Conservation (phyloP, 768 basidiomycete species). For the Cyclocybe cylindracea region DNA sequence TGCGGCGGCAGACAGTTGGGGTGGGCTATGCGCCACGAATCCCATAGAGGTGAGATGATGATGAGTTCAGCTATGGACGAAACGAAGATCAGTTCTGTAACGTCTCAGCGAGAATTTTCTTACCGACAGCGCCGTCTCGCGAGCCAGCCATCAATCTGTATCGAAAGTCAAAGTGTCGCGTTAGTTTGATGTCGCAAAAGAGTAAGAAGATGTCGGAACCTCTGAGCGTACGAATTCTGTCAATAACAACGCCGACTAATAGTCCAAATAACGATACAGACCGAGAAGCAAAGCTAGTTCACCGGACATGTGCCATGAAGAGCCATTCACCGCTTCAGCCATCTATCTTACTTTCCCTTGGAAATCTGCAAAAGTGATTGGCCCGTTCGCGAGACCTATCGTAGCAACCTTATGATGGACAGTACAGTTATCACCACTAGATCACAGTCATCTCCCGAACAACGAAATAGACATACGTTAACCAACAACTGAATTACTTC, state of each 20-base stretch:
- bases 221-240: constrained; percentile 60
- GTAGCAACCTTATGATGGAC: constrained; percentile 31
- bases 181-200: neutral
- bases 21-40: constrained; percentile 51
- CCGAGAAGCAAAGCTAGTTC: constrained; percentile 52
- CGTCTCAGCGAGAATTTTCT: neutral
- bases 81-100: neutral
- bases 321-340: neutral
- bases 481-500: too few relatives aligned
- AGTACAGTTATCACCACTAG: too few relatives aligned
- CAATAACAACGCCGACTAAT: constrained; percentile 56
- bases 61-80: constrained; percentile 49
- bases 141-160: constrained; percentile 46
- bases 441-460: too few relatives aligned
- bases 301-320: constrained; percentile 1
- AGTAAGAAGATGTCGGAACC: constrained; percentile 13
- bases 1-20: constrained; percentile 52
- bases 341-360: constrained; percentile 38
- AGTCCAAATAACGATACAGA: constrained; percentile 60
- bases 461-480: too few relatives aligned
- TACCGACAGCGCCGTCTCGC: constrained; percentile 52
- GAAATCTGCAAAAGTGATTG: constrained; percentile 55
- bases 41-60: constrained; percentile 62
- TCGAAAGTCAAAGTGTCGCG: constrained; percentile 32
- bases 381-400: constrained; percentile 45